Evolutionary conservation across 2,329 filamentous ascomycete genomes (phyloP).

Genomic region (Neocatenulostroma microsporum): DNA sequence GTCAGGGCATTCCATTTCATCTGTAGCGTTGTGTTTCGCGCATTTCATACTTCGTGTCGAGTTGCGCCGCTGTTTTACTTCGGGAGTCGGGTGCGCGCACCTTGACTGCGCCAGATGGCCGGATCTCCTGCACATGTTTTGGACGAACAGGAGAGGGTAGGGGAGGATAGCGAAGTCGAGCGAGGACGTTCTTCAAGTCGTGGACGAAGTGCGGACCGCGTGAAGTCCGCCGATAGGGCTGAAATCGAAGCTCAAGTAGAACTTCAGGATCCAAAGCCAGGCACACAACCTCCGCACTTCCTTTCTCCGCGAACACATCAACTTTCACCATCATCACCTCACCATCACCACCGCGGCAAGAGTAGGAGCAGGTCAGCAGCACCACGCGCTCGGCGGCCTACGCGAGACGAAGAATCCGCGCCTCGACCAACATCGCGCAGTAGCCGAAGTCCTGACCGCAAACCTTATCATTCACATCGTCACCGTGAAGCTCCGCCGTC

Average conservation of each 20-base stretch:
- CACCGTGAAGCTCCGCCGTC: slow-evolving; percentile 12
- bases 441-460: slow-evolving; percentile 6
- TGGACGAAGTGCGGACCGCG: slow-evolving; percentile 4
- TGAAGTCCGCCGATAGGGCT: not conserved
- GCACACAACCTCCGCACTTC: slow-evolving; percentile 13
- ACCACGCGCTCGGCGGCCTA: not conserved
- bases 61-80: slow-evolving; percentile 3
- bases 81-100: slow-evolving; percentile 7
- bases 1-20: slow-evolving; percentile 1
- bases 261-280: slow-evolving; percentile 8
- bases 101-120: slow-evolving; percentile 16
- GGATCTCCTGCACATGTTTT: slow-evolving; percentile 8
- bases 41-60: not conserved
- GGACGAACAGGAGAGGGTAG: slow-evolving; percentile 6
- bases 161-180: slow-evolving; percentile 5
- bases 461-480: slow-evolving; percentile 11
- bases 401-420: not conserved
- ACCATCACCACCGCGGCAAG: slow-evolving; percentile 3
- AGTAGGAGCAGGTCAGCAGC: slow-evolving; percentile 7
- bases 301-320: slow-evolving; percentile 3
- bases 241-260: slow-evolving; percentile 6
- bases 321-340: slow-evolving; percentile 7
- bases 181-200: slow-evolving; percentile 7
- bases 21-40: not conserved
- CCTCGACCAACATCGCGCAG: not conserved